Conservation (phyloP, 169 alveolate genomes). For the Cryptosporidium viatorum region DNA sequence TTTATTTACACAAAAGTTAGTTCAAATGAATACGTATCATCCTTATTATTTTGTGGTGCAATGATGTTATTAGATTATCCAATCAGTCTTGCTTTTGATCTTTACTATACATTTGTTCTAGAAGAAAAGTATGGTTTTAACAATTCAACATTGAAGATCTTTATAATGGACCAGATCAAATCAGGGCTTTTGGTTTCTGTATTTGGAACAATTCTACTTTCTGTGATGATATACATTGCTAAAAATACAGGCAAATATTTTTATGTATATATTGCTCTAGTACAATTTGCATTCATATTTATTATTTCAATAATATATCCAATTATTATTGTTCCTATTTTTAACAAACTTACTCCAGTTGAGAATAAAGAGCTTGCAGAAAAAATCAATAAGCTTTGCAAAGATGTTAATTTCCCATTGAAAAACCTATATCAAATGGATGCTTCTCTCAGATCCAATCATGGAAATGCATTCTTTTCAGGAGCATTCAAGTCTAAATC, state of each 20-base stretch:
- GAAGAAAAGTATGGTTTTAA: constrained; percentile 65
- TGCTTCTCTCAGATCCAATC: constrained; percentile 57
- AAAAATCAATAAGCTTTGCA: constrained; percentile 24
- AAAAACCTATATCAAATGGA: constrained; percentile 57
- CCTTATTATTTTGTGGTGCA: constrained; percentile 36
- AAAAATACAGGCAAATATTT: constrained; percentile 64
- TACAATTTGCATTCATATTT: constrained; percentile 12
- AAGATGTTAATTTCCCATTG: constrained; percentile 39
- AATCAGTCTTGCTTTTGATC: constrained; percentile 21
- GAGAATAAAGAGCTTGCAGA: constrained; percentile 18
- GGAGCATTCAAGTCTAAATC: constrained; percentile 40
- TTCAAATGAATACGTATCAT: constrained; percentile 48
- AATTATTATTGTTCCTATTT: constrained; percentile 33
- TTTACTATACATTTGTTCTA: constrained; percentile 48
- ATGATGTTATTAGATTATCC: constrained; percentile 32
- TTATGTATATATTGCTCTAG: constrained; percentile 51
- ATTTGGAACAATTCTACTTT: constrained; percentile 12
- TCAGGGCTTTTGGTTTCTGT: neutral
- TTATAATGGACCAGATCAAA: constrained; percentile 30
- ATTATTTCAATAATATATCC: constrained; percentile 32
- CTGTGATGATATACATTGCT: constrained; percentile 31
- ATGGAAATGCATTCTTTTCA: constrained; percentile 72
- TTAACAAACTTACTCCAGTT: constrained; percentile 61
- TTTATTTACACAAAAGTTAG: constrained; percentile 22
- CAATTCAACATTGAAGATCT: constrained; percentile 24